Conservation (phyloP, 805 yeast genomes). For the Saccharomycopsis sp. region DNA sequence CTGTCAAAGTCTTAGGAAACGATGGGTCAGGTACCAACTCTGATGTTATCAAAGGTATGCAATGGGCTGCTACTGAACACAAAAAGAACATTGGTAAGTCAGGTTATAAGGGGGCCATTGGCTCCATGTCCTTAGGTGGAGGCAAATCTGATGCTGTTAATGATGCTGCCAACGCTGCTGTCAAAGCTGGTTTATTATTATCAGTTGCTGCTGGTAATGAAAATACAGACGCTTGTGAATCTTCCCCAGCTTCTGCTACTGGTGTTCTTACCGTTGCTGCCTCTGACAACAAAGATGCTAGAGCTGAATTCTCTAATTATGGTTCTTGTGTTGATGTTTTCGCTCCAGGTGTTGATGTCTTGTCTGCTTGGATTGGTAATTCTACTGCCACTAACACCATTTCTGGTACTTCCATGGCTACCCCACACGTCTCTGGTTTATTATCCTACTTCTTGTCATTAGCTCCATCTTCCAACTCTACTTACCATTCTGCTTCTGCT, state of each 20-base stretch:
- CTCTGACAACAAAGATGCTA: conserved; percentile 24
- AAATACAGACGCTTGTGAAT: conserved; percentile 32
- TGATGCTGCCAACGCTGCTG: conserved; percentile 44
- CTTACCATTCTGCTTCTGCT: conserved; percentile 32
- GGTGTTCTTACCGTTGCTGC: conserved; percentile 34
- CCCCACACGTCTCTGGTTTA: too few relatives aligned
- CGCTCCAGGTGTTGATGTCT: conserved; percentile 38
- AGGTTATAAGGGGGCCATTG: conserved; percentile 49
- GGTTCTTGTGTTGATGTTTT: conserved; percentile 45
- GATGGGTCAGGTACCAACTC: too few relatives aligned
- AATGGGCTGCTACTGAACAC: conserved; percentile 63
- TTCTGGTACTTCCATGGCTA: conserved; percentile 57
- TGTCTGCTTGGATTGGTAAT: conserved; percentile 29
- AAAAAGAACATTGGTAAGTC: conserved; percentile 37
- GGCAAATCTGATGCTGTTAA: conserved; percentile 47
- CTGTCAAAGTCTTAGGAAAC: too few relatives aligned
- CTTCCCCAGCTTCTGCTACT: conserved; percentile 36
- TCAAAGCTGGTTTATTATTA: too few relatives aligned
- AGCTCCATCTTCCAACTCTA: too few relatives aligned
- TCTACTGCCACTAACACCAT: conserved; percentile 28
- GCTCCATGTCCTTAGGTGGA: conserved; percentile 55
- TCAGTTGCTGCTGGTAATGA: conserved; percentile 46
- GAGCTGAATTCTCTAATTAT: conserved; percentile 33
- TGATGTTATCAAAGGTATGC: conserved; percentile 72
- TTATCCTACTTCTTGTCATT: too few relatives aligned